Evolutionary conservation across 805 yeast species (phyloP).

Genomic region (Starmerella stellata): DNA sequence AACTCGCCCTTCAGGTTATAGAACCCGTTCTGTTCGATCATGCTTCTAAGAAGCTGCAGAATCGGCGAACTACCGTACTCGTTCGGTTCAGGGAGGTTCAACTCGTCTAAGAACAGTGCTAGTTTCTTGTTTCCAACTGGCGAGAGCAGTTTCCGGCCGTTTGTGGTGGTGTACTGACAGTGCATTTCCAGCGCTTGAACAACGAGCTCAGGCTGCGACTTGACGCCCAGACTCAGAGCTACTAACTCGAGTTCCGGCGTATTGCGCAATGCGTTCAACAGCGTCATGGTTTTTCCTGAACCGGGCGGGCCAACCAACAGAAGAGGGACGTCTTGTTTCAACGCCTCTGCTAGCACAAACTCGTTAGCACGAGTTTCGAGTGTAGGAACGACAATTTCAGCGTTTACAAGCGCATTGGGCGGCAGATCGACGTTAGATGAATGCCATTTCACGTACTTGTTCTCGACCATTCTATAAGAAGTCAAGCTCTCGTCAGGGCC

Average conservation of each 20-base stretch:
- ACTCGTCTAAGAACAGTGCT: slow-evolving; percentile 80
- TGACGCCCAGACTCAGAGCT: slow-evolving; percentile 68
- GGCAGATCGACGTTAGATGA: slow-evolving; percentile 43
- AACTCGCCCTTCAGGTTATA: slow-evolving; percentile 45
- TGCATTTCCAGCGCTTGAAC: slow-evolving; percentile 52
- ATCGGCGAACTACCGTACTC: slow-evolving; percentile 55
- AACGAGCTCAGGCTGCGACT: slow-evolving; percentile 45
- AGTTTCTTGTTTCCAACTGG: slow-evolving; percentile 45
- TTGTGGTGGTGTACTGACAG: slow-evolving; percentile 40
- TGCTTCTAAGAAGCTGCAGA: slow-evolving; percentile 52
- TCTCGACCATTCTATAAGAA: slow-evolving; percentile 1
- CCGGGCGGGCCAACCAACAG: slow-evolving; percentile 94
- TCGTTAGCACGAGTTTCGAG: slow-evolving; percentile 59
- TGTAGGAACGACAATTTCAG: slow-evolving; percentile 60
- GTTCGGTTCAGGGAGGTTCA: slow-evolving; percentile 63
- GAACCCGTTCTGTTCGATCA: slow-evolving; percentile 58
- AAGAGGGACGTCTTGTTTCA: slow-evolving; percentile 40
- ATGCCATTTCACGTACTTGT: slow-evolving; percentile 27
- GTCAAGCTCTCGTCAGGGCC: not conserved
- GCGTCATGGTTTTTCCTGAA: slow-evolving; percentile 87
- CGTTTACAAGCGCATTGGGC: slow-evolving; percentile 34
- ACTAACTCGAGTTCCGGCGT: slow-evolving; percentile 37
- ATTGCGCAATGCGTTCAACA: slow-evolving; percentile 48
- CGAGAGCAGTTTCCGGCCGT: slow-evolving; percentile 44
- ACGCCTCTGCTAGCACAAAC: slow-evolving; percentile 34